Evolutionary conservation across 2,329 filamentous ascomycete species (phyloP), one percentile per base, ranked within the genome.

Genomic region (Neopestalotiopsis rosae): DNA sequence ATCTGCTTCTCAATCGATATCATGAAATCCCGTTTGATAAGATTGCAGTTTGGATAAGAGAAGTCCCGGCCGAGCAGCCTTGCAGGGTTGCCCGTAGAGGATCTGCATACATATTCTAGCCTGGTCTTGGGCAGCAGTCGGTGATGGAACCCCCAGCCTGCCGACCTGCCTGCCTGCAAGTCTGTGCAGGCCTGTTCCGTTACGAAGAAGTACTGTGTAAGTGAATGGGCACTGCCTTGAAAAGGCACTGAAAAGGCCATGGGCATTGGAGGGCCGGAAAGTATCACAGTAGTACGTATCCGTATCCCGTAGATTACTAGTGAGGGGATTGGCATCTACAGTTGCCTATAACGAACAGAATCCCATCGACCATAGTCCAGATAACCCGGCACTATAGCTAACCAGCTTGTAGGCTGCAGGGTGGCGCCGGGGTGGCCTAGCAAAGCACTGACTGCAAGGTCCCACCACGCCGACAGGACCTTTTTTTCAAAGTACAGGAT

Each of bases 51-150:
- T 52, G 45, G 45, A 52, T 52, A 52, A 52, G 45, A 52, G 45
- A 52, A 20, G 45, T 52, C 34, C 34, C 34, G 34, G 34, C 34
- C 45, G 45, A 20, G 17, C 45, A 52, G 45, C 45, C 45, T 52
- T 52, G 45, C 45, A 52, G 45, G 45, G 45, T 52, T 52, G 45
- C n/a, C 45, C 2, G 6, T 24, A 20, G 20, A 20, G 20, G 45
- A 52, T 52, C 45, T 52, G 45, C 45, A 52, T 52, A 20, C n/a
- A 52, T 52, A 52, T 52, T 52, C 45, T 52, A 52, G 45, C 45
- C 45, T 20, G 34, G 34, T 38, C 20, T 52, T 52, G 45, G 45
- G 45, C 45, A 52, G 45, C 45, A 52, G 24, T 28, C 24, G 24
- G 24, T 28, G 24, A 28, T 28, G 24, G 42, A 49, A 49, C 2